Evolutionary conservation across 345 rosid genomes (phyloP), one percentile per base, ranked within the genome.

Genomic region (Moringa oleifera): DNA sequence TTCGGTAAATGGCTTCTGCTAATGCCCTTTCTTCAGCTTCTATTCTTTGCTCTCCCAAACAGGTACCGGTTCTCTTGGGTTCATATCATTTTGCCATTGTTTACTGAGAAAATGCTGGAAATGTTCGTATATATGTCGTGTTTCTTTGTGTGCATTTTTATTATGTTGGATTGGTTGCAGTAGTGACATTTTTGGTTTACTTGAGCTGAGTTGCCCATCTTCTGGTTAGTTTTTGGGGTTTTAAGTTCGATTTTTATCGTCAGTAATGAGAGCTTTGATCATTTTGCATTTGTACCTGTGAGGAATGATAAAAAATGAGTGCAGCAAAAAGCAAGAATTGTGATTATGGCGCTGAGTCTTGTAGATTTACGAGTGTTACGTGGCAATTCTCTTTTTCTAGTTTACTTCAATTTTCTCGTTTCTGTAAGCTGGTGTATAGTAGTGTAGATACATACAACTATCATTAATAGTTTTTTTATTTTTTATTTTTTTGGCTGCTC

Each of bases 1-100:
- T 52, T 10, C 3, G 6, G 33, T 51, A 56, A 66, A 90, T 90
- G 97, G 93, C 95, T 16, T 84, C 93, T 1, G 86, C 95, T 20
- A 85, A 85, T 67, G 90, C 93, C 58, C 77, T 90, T 24, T 82
- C 86, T 17, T 75, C 89, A 0, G 86, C 91, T 20, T 88, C 89
- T 52, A 68, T 86, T 21, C 72, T 90, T 66, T 84, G 89, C 80
- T 77, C 88, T 55, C 81, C 89, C 54, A 85, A 75, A 58, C 89
- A 88, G 95, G 97, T 87, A 22, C 8, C 33, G 2, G 17, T 18
- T 13, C 51, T 55, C 12, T 18, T 59, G 21, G 31, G 10, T n/a
- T 21, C 0, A 12, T 25, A 21, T 7, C 18, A 36, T 18, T 50
- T 50, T 61, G 31, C 18, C 15, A 19, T 46, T 52, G 21, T 49